Percentiles rank a stretch among this genome's conserved stretches.
These are phyloP conservation scores for Leishmania braziliensis DNA, from an alignment of 208 protist genomes.

Conservation along the genomic window DNA sequence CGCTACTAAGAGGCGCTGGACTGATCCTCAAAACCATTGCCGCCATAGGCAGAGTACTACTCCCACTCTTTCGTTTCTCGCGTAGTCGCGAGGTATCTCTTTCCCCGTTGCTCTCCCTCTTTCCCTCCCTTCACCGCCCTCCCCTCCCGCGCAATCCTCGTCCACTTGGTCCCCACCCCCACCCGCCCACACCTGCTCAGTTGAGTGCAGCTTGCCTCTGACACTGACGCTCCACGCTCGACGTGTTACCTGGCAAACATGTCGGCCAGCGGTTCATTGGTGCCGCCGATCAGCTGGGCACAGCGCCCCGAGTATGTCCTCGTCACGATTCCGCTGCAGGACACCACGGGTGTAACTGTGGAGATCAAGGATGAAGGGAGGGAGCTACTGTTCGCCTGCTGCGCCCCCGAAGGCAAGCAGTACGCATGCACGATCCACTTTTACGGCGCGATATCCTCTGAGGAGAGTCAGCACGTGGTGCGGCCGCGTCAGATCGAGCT, in stretches of 20 bases:
- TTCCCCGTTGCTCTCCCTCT: background rate
- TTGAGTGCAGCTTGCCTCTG: background rate
- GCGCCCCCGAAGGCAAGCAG: conserved; percentile 31
- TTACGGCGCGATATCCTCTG: conserved; percentile 59
- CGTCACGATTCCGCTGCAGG: conserved; percentile 77
- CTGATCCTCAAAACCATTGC: background rate
- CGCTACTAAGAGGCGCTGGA: background rate
- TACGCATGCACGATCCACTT: conserved; percentile 59
- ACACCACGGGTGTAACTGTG: conserved; percentile 69
- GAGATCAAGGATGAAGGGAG: conserved; percentile 58
- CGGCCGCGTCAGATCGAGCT: conserved; percentile 79
- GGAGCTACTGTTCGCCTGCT: conserved; percentile 48
- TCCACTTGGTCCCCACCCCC: background rate
- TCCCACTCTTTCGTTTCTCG: background rate
- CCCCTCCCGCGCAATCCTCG: background rate
- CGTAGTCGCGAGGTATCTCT: background rate
- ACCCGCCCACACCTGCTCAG: background rate
- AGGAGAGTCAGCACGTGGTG: conserved; percentile 81
- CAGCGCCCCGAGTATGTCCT: conserved; percentile 81
- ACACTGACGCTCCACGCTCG: background rate
- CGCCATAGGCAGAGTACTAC: background rate
- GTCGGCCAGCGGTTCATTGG: conserved; percentile 33
- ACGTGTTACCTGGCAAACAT: background rate
- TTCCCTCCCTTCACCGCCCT: background rate
- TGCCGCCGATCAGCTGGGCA: conserved; percentile 82